Evolutionary conservation across 2,329 filamentous ascomycete species (phyloP).

Genomic region (Didymella lethalis): DNA sequence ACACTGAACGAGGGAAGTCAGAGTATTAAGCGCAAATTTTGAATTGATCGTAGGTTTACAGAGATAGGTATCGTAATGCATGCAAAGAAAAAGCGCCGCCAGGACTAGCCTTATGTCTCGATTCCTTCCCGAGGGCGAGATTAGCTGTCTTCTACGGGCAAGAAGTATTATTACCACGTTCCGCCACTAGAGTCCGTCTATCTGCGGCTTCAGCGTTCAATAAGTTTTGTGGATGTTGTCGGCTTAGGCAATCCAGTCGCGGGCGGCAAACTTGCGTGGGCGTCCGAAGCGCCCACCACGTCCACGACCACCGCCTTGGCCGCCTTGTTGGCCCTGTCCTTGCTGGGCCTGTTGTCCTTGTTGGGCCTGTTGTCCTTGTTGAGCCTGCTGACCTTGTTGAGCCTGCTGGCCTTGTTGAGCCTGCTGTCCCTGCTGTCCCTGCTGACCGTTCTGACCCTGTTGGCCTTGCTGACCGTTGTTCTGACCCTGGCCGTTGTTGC

Average conservation of each 20-base stretch:
- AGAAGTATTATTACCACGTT: slow-evolving; percentile 44
- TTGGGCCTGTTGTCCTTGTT: slow-evolving; percentile 5
- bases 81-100: slow-evolving; percentile 35
- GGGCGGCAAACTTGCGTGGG: slow-evolving; percentile 39
- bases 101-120: slow-evolving; percentile 43
- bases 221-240: background rate
- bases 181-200: slow-evolving; percentile 17
- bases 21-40: slow-evolving; percentile 2
- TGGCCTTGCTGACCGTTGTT: slow-evolving; percentile 13
- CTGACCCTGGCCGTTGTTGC: slow-evolving; percentile 17
- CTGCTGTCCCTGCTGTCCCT: background rate
- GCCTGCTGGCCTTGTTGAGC: slow-evolving; percentile 6
- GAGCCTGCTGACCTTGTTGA: background rate
- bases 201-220: background rate
- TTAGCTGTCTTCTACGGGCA: slow-evolving; percentile 34
- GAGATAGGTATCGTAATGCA: slow-evolving; percentile 33
- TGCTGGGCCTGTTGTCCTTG: slow-evolving; percentile 16
- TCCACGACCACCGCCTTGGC: slow-evolving; percentile 24
- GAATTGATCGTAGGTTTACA: slow-evolving; percentile 42
- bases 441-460: slow-evolving; percentile 17
- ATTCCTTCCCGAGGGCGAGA: slow-evolving; percentile 36
- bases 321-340: slow-evolving; percentile 28
- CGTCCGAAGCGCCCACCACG: slow-evolving; percentile 37
- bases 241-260: slow-evolving; percentile 44
- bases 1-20: background rate